Percentiles rank a stretch among this genome's conserved stretches.
These are phyloP conservation scores for Cytospora leucostoma DNA, from an alignment of 2,329 filamentous ascomycete species.

Conservation along the genomic window DNA sequence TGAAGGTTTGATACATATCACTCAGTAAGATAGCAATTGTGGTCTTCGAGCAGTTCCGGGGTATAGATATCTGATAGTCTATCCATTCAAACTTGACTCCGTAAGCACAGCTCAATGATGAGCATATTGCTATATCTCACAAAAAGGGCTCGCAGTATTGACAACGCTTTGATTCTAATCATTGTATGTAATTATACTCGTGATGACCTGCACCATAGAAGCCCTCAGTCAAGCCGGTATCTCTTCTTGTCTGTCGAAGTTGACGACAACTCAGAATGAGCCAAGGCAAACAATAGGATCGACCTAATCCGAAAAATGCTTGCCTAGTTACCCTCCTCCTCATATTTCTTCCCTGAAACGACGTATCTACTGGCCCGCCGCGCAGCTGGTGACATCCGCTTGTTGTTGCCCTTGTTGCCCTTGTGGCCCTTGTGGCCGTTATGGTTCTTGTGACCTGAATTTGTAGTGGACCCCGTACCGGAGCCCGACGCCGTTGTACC, in stretches of 20 bases:
- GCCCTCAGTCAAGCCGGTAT: not conserved
- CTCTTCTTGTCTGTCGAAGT: not conserved
- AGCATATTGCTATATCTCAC: not conserved
- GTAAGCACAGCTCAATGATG: not conserved
- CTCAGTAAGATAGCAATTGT: not conserved
- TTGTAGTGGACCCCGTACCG: not conserved
- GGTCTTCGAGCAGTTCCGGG: no score
- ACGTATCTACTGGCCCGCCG: slow-evolving; percentile 12
- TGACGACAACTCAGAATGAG: not conserved
- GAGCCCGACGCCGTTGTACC: no score
- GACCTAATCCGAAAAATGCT: not conserved
- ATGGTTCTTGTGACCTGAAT: not conserved
- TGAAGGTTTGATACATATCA: no score
- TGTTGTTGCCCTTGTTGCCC: slow-evolving; percentile 1
- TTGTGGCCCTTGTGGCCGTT: not conserved
- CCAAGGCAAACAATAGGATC: not conserved
- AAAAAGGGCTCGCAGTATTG: not conserved
- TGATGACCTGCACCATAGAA: not conserved
- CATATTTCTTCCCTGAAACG: slow-evolving; percentile 8
- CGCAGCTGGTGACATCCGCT: slow-evolving; percentile 7
- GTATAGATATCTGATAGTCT: no score
- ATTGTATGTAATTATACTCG: not conserved
- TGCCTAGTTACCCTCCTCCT: not conserved
- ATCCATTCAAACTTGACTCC: not conserved
- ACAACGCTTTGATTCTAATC: not conserved